phyloP scores from a whole-genome alignment of 176 grass and related monocot genomes.

The Melocanna baccifera region DNA sequence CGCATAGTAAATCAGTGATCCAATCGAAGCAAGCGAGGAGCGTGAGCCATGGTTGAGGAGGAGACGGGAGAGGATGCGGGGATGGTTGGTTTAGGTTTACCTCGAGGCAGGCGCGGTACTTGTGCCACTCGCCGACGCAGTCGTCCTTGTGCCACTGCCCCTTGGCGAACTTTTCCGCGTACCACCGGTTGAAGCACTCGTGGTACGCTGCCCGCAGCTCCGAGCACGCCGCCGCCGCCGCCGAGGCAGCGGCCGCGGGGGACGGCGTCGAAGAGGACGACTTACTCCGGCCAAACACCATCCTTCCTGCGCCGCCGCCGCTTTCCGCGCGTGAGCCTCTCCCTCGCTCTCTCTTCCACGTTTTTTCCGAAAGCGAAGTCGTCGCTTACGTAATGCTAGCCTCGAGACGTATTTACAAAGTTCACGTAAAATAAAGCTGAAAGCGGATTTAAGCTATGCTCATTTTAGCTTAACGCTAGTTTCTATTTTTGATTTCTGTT shows the following conservation, averaged over 20 bases:
- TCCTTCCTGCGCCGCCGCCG: conserved; percentile 10
- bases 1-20: neutral
- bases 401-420: accelerated
- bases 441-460: neutral
- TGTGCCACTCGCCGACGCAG: conserved; percentile 65
- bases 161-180: conserved; percentile 92
- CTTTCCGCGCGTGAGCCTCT: neutral
- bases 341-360: neutral
- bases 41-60: neutral
- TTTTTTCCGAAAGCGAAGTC: neutral
- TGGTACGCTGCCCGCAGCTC: conserved; percentile 72
- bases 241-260: conserved; percentile 13
- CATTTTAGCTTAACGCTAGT: too few species aligned
- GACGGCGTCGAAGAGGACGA: conserved; percentile 8
- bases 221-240: conserved; percentile 54
- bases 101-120: conserved; percentile 73
- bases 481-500: too few species aligned
- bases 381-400: neutral
- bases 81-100: conserved; percentile 28
- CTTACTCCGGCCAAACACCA: conserved; percentile 53
- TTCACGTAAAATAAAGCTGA: too few species aligned
- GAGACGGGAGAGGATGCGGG: neutral
- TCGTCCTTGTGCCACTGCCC: conserved; percentile 85
- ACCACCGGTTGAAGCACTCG: conserved; percentile 97
- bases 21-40: neutral